A percentile compares a stretch with the other conserved stretches of the same genome.
phyloP scores from a whole-genome alignment of 495 filamentous ascomycete species.

The Jackrogersella minutella region DNA sequence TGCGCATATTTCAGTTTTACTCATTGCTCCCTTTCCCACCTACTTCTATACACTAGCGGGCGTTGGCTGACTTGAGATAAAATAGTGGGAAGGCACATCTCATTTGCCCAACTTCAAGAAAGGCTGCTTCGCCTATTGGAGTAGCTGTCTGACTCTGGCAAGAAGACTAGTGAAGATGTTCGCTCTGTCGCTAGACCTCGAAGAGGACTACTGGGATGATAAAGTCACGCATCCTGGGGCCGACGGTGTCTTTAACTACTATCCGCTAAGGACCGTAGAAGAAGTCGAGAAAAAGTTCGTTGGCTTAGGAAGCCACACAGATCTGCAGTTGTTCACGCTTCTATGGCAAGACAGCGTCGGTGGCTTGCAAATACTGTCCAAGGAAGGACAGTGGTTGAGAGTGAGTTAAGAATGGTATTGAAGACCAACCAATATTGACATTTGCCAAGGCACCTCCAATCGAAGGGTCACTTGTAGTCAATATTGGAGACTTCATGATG shows the following conservation, averaged over 20 bases:
- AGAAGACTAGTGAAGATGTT: constrained; percentile 59
- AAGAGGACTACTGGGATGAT: constrained; percentile 61
- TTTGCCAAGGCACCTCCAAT: constrained; percentile 54
- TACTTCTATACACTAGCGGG: background rate
- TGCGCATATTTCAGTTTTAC: constrained; percentile 22
- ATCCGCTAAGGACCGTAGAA: constrained; percentile 51
- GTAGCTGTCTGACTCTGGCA: constrained; percentile 55
- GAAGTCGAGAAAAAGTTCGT: constrained; percentile 48
- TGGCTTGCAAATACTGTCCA: constrained; percentile 62
- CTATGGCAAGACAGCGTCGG: constrained; percentile 64
- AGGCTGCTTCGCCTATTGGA: constrained; percentile 58
- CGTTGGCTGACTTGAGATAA: background rate
- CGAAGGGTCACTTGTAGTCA: constrained; percentile 67
- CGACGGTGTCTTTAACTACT: constrained; percentile 59
- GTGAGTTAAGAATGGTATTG: constrained; percentile 37
- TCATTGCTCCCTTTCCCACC: background rate
- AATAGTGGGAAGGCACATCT: constrained; percentile 56
- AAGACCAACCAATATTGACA: constrained; percentile 8
- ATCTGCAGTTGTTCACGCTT: constrained; percentile 65
- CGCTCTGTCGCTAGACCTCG: constrained; percentile 57
- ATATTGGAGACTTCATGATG: constrained; percentile 72
- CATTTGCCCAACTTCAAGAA: constrained; percentile 59
- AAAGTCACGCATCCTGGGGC: constrained; percentile 60
- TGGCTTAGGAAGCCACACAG: constrained; percentile 65
- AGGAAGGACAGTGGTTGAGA: constrained; percentile 63